Base-by-base conservation (phyloP, 352 stramenopile species). In the Phytophthora pseudosyringae region DNA sequence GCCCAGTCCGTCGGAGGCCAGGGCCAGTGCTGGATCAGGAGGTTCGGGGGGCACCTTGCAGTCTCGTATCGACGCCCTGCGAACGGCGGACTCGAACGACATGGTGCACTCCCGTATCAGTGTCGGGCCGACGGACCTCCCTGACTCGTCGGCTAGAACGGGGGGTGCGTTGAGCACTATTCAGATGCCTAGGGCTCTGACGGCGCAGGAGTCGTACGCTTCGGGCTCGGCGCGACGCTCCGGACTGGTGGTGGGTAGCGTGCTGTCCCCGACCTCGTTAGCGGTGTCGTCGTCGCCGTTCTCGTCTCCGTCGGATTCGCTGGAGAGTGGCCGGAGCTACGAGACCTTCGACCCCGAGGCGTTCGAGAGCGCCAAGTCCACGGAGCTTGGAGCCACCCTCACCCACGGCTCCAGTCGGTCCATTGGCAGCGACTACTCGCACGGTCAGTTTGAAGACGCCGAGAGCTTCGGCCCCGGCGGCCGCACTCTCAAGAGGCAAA, bases 31-130 rank as follows among this genome's bases (percentile, higher is more conserved):
- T 36, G 57, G 46, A 38, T 67, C 55, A 6, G 32, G 31, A 46
- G 25, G 43, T 11, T 75, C 56, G 6, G 47, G 57, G 15, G 55
- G 29, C 11, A 89, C 83, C 28, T 69, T 91, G 35, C 80, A 83
- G 18, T 73, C 86, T 44, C 77, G 80, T 15, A 91, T 91, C 38
- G 77, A 90, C 32, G 83, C 78, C 9, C 61, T 91, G 28, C 67
- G 83, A 12, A 67, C 49, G 12, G 78, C 87, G 39, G 75, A 78
- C 26, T 67, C 59, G 3, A 68, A 77, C 12, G 69, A 80, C 31
- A 84, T 86, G 54, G 71, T 81, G 35, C 71, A 85, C 63, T 79
- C 70, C 4, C 75, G 79, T n/a, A 78, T 85, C 31, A 89, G 79
- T 49, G 48, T 74, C 8, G 62, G 60, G 26, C 67, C 70, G 7